A percentile compares a stretch with the other conserved stretches of the same genome.
Evolutionary conservation across 352 stramenopile genomes (phyloP).

Genomic region (Globisporangium apiculatum): DNA sequence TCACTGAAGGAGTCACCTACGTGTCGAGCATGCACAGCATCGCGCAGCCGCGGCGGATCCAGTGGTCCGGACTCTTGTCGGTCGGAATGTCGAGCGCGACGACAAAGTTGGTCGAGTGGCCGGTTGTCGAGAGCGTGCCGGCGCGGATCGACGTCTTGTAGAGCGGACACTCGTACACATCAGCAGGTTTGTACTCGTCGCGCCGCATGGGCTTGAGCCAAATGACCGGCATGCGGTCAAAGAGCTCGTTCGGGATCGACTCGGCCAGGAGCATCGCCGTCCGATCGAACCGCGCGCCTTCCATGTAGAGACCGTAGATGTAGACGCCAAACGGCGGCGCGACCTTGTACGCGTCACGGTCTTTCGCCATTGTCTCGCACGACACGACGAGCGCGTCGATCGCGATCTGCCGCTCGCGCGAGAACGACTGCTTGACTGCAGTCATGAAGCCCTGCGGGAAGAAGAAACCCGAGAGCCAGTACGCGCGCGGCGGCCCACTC

Average conservation of each 20-base stretch:
- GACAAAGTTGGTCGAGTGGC: constrained; percentile 94
- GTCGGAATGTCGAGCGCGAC: constrained; percentile 83
- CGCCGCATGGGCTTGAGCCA: constrained; percentile 84
- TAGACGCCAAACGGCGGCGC: constrained; percentile 86
- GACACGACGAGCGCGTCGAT: constrained; percentile 89
- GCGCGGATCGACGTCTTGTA: constrained; percentile 92
- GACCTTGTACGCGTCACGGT: constrained; percentile 59
- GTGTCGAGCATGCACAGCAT: constrained; percentile 94
- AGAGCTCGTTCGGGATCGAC: constrained; percentile 84
- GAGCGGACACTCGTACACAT: constrained; percentile 88
- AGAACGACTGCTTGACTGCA: constrained; percentile 91
- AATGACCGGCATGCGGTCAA: constrained; percentile 89
- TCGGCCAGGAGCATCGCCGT: constrained; percentile 74
- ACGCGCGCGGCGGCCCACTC: constrained; percentile 70
- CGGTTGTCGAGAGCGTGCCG: constrained; percentile 89
- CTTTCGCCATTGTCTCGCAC: constrained; percentile 70
- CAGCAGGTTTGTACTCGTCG: constrained; percentile 61
- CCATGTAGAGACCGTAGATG: constrained; percentile 94
- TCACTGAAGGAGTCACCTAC: constrained; percentile 19
- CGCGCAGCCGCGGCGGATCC: constrained; percentile 90
- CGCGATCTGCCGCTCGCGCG: constrained; percentile 84
- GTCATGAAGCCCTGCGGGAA: constrained; percentile 96
- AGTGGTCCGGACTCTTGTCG: constrained; percentile 81
- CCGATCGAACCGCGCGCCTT: constrained; percentile 88
- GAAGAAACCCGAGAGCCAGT: constrained; percentile 94